These are phyloP conservation scores for Solanum bulbocastanum DNA, from an alignment of 257 asterid genomes.

Conservation along the genomic window DNA sequence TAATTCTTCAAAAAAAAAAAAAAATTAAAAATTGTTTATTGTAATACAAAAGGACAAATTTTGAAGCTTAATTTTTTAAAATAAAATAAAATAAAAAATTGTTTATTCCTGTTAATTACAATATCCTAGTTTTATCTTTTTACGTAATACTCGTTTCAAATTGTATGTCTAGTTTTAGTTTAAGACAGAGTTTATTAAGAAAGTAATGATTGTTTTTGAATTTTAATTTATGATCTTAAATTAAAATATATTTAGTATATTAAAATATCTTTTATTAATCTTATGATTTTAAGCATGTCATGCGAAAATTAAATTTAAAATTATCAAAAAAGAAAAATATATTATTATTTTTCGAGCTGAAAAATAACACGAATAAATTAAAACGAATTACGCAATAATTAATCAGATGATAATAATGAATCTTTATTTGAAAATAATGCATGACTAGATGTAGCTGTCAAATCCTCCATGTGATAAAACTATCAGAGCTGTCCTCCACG, in stretches of 20 bases:
- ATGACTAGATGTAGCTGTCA: not conserved
- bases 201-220: rapidly evolving
- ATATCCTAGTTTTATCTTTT: too few species aligned
- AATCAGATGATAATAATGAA: not conserved
- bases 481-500: not conserved
- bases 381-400: not conserved
- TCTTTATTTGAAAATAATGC: not conserved
- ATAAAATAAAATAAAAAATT: not conserved
- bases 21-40: too few species aligned
- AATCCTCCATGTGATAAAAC: not conserved
- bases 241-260: not conserved
- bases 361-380: too few species aligned
- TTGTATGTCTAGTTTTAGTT: too few species aligned
- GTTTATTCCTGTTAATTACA: too few species aligned
- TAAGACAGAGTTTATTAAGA: too few species aligned
- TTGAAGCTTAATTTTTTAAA: not conserved
- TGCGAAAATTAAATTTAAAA: not conserved
- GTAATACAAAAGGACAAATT: not conserved
- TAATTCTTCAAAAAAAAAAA: too few species aligned
- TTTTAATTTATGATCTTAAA: not conserved
- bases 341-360: not conserved
- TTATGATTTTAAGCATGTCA: not conserved
- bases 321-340: not conserved
- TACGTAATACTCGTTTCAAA: not conserved
- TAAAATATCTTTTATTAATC: not conserved